Conservation (phyloP, 108 stramenopile species). For the Nannochloropsis salina region DNA sequence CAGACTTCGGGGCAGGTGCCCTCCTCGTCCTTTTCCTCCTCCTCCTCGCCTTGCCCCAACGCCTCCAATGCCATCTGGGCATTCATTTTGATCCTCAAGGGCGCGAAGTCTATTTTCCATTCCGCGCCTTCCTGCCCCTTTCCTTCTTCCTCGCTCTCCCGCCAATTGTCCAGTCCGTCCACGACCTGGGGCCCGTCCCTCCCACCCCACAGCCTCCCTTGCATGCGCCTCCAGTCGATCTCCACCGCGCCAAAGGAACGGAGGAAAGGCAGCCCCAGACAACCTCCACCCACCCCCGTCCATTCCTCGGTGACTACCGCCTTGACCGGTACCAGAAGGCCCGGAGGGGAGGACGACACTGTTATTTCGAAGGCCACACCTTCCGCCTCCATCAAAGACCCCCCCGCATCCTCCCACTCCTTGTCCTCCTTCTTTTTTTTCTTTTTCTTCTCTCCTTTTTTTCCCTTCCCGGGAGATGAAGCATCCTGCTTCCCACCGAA, state of each 20-base stretch:
- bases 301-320: background rate
- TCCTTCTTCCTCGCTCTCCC: background rate
- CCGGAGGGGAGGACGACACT: background rate
- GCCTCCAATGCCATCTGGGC: background rate
- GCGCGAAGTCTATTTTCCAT: background rate
- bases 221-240: background rate
- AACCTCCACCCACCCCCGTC: background rate
- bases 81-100: slow-evolving; percentile 9
- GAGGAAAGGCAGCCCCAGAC: background rate
- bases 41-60: background rate
- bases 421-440: background rate
- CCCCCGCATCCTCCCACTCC: background rate
- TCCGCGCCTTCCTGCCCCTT: background rate
- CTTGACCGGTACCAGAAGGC: background rate
- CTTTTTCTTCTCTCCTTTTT: background rate
- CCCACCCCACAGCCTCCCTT: background rate
- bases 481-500: background rate
- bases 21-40: background rate
- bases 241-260: slow-evolving; percentile 8
- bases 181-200: background rate
- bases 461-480: background rate
- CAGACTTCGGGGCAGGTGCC: background rate
- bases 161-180: background rate
- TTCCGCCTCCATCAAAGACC: background rate
- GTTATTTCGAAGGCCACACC: background rate